Evolutionary conservation across 768 basidiomycete species (phyloP).

Genomic region (Boletus sp.): DNA sequence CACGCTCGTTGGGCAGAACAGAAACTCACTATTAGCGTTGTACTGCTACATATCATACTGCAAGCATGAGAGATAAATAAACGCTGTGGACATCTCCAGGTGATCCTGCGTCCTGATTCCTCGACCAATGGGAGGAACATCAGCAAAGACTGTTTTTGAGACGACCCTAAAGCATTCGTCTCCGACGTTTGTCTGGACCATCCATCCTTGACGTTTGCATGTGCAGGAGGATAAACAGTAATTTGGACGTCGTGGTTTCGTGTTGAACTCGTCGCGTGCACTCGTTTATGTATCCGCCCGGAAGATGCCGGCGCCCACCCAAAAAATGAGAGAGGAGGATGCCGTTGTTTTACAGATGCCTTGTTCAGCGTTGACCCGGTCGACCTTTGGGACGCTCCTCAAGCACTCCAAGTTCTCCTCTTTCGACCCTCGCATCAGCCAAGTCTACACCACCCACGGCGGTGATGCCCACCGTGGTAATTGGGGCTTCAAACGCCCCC

Average conservation of each 20-base stretch:
- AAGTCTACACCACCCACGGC: slow-evolving; percentile 70
- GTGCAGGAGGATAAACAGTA: slow-evolving; percentile 64
- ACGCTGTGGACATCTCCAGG: slow-evolving; percentile 74
- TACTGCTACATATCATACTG: slow-evolving; percentile 8
- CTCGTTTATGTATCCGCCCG: slow-evolving; percentile 33
- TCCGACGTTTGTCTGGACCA: slow-evolving; percentile 91
- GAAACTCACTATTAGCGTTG: slow-evolving; percentile 8
- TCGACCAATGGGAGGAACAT: slow-evolving; percentile 87
- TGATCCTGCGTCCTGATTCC: slow-evolving; percentile 89
- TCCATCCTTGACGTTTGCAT: slow-evolving; percentile 52
- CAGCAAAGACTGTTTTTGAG: slow-evolving; percentile 95
- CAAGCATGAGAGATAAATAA: not conserved
- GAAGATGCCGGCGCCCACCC: slow-evolving; percentile 21
- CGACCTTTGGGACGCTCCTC: slow-evolving; percentile 74
- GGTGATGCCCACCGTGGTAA: slow-evolving; percentile 75
- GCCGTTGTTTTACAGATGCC: slow-evolving; percentile 9
- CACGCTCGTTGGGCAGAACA: not conserved
- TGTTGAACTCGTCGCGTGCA: not conserved
- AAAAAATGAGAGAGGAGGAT: not conserved
- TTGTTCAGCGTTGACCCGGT: slow-evolving; percentile 41
- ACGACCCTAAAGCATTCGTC: slow-evolving; percentile 41
- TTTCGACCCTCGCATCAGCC: slow-evolving; percentile 72
- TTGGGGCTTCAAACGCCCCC: slow-evolving; percentile 84
- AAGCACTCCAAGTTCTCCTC: slow-evolving; percentile 81
- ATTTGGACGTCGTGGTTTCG: slow-evolving; percentile 72